Base-by-base conservation (phyloP, 106 monocot genomes). In the Acorus calamus region DNA sequence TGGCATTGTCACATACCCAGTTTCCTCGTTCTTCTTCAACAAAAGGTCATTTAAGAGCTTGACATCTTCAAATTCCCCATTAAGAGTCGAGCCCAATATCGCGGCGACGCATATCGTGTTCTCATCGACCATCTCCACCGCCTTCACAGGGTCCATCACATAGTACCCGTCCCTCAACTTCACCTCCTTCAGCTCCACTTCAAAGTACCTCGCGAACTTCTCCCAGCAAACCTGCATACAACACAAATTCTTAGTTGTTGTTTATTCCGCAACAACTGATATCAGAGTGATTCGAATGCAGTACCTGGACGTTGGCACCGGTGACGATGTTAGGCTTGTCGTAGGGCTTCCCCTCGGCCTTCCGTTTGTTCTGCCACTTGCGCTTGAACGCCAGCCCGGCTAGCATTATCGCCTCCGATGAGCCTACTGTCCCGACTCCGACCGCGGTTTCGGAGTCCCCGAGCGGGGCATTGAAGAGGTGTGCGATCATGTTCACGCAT, bases 241-340 rank as follows among this genome's bases (percentile, higher is more conserved):
- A 28, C 28, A 28, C 28, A 28, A 28, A 28, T 28, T 28, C 28
- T 0, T 1, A 28, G 28, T 28, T n/a, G n/a, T n/a, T n/a, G 28
- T 28, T 28, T 28, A 28, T 28, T 28, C 1, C 28, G 28, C 28
- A 28, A 28, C 28, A 28, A 28, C 28, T 28, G 28, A 28, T 28
- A 28, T 28, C 28, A 28, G 28, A 28, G 28, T 1, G 28, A 28
- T 28, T 28, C 28, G 1, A 28, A 28, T 28, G 28, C 28, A 28
- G 4, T 7, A 86, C 86, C 54, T 87, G 86, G 14, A 87, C 83
- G 60, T 87, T 83, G 42, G 86, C 86, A 54, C 86, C 86, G 45
- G 87, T 80, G 71, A 87, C 80, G 54, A 87, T 87, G 64, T 87
- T 87, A 44, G 87, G 87, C 66, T 80, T 83, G 78, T 87, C 87